Evolutionary conservation across 179 eudicot species (phyloP), one percentile per base, ranked within the genome.

Genomic region (Gypsophila paniculata): DNA sequence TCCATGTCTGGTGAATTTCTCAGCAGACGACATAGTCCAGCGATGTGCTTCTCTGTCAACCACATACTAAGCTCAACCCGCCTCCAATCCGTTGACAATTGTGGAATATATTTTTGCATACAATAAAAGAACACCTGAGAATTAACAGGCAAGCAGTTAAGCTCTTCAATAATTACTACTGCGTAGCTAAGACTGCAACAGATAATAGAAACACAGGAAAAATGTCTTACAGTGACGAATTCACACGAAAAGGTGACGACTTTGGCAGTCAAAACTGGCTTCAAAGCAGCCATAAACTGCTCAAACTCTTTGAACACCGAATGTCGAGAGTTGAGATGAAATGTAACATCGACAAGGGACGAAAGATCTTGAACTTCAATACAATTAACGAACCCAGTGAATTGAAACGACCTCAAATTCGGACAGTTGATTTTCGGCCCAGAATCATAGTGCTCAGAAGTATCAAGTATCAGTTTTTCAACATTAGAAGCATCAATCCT

Each of bases 91-190:
- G 14, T 46, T 1, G 54, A 12, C 4, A 61, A 12, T 61, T 49
- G 11, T 15, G 68, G 18, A 60, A 17, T n/a, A 19, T 69, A 61
- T 29, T 75, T 75, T 48, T 13, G 38, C 61, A 69, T 61, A 36
- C 73, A 75, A 73, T 61, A 69, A 61, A 75, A 69, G 8, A 75
- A 69, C 34, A 75, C 77, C 77, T 74, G 55, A 0, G 22, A 42
- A 70, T 12, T 3, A 70, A 36, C n/a, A n/a, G n/a, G 11, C 51
- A 65, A 26, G 38, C 26, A 18, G 11, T 64, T 39, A 39, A 17
- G 2, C 49, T 34, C 68, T 63, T n/a, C 51, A 36, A 18, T 38
- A 14, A 18, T 64, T 64, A 19, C 26, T 65, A 42, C n/a, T n/a
- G n/a, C n/a, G 4, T 34, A 53, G 2, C n/a, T n/a, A n/a, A 18